Evolutionary conservation across 2,329 filamentous ascomycete species (phyloP), one percentile per base, ranked within the genome.

Genomic region (Scedosporium dehoogii): DNA sequence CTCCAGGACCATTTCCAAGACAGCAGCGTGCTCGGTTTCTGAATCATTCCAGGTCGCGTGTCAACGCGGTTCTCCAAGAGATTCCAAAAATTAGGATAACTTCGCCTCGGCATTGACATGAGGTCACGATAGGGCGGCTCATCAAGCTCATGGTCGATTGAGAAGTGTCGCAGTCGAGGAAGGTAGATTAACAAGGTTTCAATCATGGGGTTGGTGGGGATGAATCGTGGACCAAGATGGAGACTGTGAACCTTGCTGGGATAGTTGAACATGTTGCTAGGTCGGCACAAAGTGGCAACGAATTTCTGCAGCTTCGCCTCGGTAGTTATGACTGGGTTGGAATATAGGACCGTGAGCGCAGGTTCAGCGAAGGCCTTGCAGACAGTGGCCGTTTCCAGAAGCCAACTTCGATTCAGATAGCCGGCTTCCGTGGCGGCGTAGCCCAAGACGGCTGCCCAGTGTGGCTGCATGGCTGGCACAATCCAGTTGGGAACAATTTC

Each of bases 341-440:
- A 79, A 71, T 94, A 94, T 4, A 96, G 78, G 1, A 84, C 87
- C 4, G 85, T 85, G 59, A 94, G 73, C 1, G 89, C 89, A 4
- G 91, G 88, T 68, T 92, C 90, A 0, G 83, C 76, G 63, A 92
- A 91, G 2, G 79, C 72, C 59, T 79, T 82, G 67, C 87, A 92
- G 16, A 85, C 75, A 1, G 80, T 78, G 42, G 88, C 85, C 55
- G 83, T 76, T n/a, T 79, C 77, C 9, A 88, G 73, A 6, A 96
- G 81, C 88, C 88, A 91, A 67, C 79, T 77, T 12, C 78, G 79
- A 68, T 78, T 76, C 69, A 76, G 67, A 74, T 77, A 69, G n/a
- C 75, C 75, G 4, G 74, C 69, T 1, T 78, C 74, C 59, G 80
- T 79, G 16, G 87, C 84, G 10, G 89, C 86, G 71, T 84, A 85